Base-by-base conservation (phyloP, 106 monocot species). In the Allium cepa region DNA sequence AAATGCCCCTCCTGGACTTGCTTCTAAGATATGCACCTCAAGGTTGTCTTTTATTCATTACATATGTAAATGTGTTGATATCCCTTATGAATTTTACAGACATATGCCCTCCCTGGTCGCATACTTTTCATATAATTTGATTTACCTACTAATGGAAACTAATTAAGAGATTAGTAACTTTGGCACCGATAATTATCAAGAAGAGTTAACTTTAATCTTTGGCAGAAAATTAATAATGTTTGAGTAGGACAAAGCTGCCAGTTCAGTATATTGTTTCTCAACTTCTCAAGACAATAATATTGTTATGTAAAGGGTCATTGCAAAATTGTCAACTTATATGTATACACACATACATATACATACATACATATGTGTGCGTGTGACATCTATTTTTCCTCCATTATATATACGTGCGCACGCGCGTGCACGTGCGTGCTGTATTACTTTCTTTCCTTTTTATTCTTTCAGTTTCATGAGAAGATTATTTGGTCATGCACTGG, bases 401-500 rank as follows among this genome's bases (percentile, higher is more conserved):
- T 22, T 22, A 22, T 22, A 22, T 22, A 22, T 22, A 36, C 36
- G 4, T 36, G 36, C 36, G 4, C 4, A 36, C 36, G 4, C 4
- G 4, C 4, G n/a, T n/a, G n/a, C n/a, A n/a, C n/a, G n/a, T n/a
- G n/a, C n/a, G n/a, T n/a, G 22, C 36, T 36, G 36, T 4, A 2
- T 2, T 36, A 36, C 5, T 36, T 36, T 36, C 5, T 36, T 36
- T 36, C 36, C 36, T 36, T 36, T 36, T 36, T 36, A 36, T 36
- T 36, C 17, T 70, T 84, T 36, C 86, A 94, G 93, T 77, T 94
- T 89, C 79, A 88, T 94, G 72, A 82, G 81, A 60, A 89, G 83
- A 63, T 57, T 94, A 75, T 90, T 94, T 77, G 78, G 63, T 67
- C 77, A 80, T 89, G 89, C 83, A 58, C 60, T 94, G 71, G 89